These are phyloP conservation scores for Cryptococcus deneoformans DNA, from an alignment of 1,284 basidiomycete genomes.

Conservation along the genomic window DNA sequence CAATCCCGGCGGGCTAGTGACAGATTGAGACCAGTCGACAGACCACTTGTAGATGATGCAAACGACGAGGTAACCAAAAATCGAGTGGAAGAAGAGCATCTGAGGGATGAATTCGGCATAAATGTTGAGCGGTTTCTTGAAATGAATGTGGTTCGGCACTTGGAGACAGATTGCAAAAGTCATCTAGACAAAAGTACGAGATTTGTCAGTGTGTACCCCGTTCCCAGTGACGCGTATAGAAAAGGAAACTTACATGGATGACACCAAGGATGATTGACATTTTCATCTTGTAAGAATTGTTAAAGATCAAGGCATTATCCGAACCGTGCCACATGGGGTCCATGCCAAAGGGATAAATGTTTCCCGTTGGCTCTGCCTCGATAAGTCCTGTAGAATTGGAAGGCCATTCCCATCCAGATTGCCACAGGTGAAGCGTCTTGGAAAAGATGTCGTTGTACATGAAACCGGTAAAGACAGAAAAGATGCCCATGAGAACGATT, in stretches of 20 bases:
- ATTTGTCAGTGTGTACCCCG: not conserved
- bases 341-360: constrained; percentile 86
- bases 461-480: constrained; percentile 94
- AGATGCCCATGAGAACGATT: constrained; percentile 93
- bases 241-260: constrained; percentile 69
- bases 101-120: constrained; percentile 96
- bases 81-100: constrained; percentile 94
- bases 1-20: constrained; percentile 77
- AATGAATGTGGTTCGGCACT: constrained; percentile 90
- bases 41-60: constrained; percentile 99
- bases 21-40: constrained; percentile 77
- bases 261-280: constrained; percentile 98
- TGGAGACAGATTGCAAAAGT: constrained; percentile 96
- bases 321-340: constrained; percentile 96
- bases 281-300: constrained; percentile 99
- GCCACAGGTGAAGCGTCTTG: constrained; percentile 82
- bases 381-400: constrained; percentile 55
- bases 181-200: constrained; percentile 62
- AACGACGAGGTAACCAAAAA: constrained; percentile 94
- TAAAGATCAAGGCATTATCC: constrained; percentile 89
- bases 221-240: constrained; percentile 44
- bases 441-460: constrained; percentile 99
- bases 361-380: constrained; percentile 59
- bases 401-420: constrained; percentile 85
- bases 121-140: constrained; percentile 81